Percentiles rank a stretch among this genome's conserved stretches.
phyloP scores from a whole-genome alignment of 441 rosid genomes.

The Dalechampia spathulata region DNA sequence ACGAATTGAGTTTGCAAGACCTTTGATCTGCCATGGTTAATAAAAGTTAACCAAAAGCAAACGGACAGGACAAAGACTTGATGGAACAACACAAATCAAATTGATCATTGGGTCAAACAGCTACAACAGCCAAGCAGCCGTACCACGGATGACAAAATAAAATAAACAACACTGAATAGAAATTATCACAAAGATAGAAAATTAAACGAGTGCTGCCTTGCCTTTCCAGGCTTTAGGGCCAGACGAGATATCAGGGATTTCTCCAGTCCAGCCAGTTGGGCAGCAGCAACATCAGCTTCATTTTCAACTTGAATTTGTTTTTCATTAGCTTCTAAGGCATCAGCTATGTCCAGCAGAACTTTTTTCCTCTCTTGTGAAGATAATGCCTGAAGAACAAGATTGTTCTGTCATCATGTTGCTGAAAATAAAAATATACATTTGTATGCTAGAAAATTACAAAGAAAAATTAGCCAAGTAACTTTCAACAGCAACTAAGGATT shows the following conservation, averaged over 20 bases:
- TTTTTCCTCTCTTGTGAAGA: constrained; percentile 70
- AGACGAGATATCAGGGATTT: constrained; percentile 77
- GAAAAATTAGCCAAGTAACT: neutral
- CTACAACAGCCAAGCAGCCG: neutral
- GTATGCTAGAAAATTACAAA: neutral
- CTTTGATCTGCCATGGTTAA: constrained; percentile 49
- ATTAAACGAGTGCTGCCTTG: constrained; percentile 17
- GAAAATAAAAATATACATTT: neutral
- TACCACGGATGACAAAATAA: neutral
- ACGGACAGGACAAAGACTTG: neutral
- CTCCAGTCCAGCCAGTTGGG: constrained; percentile 70
- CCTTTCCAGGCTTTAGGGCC: constrained; percentile 92
- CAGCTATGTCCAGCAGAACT: constrained; percentile 72
- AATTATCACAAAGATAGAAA: too few relatives aligned
- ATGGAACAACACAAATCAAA: neutral
- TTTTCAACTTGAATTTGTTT: constrained; percentile 59
- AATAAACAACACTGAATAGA: neutral
- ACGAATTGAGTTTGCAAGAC: constrained; percentile 78
- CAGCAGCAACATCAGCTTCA: constrained; percentile 80
- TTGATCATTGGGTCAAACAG: neutral
- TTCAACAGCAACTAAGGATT: constrained; percentile 3
- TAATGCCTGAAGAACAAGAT: constrained; percentile 54
- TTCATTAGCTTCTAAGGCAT: constrained; percentile 79
- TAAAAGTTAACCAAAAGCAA: constrained; percentile 12
- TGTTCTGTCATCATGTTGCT: constrained; percentile 8